Conservation (phyloP, 2,329 filamentous ascomycete genomes). For the Colletotrichum plurivorum region DNA sequence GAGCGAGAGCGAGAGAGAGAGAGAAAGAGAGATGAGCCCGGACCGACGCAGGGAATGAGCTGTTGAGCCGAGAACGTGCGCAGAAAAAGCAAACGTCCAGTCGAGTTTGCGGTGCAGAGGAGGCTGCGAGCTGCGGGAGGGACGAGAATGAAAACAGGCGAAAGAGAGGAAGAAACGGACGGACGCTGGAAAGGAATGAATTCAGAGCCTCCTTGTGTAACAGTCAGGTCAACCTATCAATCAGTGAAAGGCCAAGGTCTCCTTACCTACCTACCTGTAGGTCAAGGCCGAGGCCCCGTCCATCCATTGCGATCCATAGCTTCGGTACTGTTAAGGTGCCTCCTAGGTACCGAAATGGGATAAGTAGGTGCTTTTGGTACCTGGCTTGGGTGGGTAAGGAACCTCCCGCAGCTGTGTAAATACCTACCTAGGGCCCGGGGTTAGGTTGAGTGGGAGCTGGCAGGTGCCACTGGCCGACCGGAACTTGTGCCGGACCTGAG, state of each 20-base stretch:
- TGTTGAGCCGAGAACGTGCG: neutral
- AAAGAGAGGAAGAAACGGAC: neutral
- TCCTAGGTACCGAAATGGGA: too few species aligned
- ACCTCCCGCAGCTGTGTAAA: too few species aligned
- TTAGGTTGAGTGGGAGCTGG: neutral
- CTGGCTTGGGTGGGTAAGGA: too few species aligned
- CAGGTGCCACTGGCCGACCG: conserved; percentile 13
- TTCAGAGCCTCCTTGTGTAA: neutral
- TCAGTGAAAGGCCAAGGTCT: too few species aligned
- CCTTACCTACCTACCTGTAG: too few species aligned
- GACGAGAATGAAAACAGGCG: conserved; percentile 8
- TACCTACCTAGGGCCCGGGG: too few species aligned
- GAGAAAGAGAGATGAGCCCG: conserved; percentile 4
- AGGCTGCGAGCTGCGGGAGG: conserved; percentile 7
- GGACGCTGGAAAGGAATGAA: neutral
- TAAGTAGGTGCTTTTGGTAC: too few species aligned
- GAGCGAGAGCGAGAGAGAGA: neutral
- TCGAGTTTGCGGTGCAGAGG: neutral
- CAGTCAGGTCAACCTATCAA: too few species aligned
- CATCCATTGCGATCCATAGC: too few species aligned
- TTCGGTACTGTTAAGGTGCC: too few species aligned
- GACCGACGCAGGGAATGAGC: neutral
- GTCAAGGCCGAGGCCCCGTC: too few species aligned
- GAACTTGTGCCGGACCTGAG: conserved; percentile 11
- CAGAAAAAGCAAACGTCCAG: conserved; percentile 23